Percentiles rank a stretch among this genome's conserved stretches.
Evolutionary conservation across 176 grass and related monocot species (phyloP).

Genomic region (Oropetium thomaeum): DNA sequence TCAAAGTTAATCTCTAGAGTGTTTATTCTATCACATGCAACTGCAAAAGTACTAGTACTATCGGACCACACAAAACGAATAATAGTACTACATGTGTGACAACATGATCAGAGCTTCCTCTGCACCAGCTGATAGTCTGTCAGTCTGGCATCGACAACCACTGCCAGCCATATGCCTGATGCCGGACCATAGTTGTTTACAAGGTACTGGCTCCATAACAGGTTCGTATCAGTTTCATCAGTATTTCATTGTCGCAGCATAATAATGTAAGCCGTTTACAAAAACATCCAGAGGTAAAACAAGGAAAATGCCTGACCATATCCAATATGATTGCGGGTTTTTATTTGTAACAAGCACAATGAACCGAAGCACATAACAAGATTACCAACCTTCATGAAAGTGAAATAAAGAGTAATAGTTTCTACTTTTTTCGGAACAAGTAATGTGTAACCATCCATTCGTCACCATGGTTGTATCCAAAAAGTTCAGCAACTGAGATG

Average conservation of each 20-base stretch:
- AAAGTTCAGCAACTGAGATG: slow-evolving; percentile 88
- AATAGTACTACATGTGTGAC: too few relatives aligned
- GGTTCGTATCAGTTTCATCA: neutral
- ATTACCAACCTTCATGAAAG: neutral
- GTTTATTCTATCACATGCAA: neutral
- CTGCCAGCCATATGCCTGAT: neutral
- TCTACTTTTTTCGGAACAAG: slow-evolving; percentile 79
- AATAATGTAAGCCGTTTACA: neutral
- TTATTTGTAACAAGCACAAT: neutral
- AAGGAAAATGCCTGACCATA: neutral
- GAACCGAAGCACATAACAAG: neutral
- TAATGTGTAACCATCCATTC: slow-evolving; percentile 92
- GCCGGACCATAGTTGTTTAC: neutral
- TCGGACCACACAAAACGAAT: neutral
- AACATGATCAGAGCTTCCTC: neutral
- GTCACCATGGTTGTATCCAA: slow-evolving; percentile 85
- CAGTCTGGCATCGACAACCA: neutral
- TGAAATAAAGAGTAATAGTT: neutral
- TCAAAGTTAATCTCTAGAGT: neutral
- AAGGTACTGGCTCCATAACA: neutral
- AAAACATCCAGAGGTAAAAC: neutral
- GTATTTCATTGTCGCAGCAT: neutral
- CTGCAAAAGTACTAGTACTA: neutral
- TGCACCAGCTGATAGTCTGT: neutral
- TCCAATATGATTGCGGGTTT: neutral